Evolutionary conservation across 2,329 filamentous ascomycete genomes (phyloP).

Genomic region (Diaporthe sp.): DNA sequence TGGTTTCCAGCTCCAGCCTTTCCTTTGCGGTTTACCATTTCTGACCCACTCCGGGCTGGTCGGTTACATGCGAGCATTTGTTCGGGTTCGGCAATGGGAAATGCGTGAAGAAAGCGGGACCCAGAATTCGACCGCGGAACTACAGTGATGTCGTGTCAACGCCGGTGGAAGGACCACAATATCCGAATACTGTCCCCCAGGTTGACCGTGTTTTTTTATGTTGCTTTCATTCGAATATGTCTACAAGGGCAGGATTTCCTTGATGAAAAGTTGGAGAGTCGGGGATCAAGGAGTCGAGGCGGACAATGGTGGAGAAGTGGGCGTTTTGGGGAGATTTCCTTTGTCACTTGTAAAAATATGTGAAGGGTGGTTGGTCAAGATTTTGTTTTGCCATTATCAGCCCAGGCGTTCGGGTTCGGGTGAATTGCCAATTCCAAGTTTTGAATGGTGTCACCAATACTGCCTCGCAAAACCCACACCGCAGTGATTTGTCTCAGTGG

Average conservation of each 20-base stretch:
- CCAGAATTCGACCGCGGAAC: background rate
- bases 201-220: background rate
- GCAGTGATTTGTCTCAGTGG: background rate
- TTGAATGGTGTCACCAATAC: background rate
- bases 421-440: background rate
- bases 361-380: background rate
- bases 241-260: background rate
- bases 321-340: background rate
- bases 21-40: too few species aligned
- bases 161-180: background rate
- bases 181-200: background rate
- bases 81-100: background rate
- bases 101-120: background rate
- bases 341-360: conserved; percentile 22
- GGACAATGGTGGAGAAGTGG: background rate
- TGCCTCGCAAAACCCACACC: background rate
- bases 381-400: background rate
- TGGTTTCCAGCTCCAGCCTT: too few species aligned
- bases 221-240: background rate
- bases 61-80: background rate
- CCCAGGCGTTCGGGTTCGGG: conserved; percentile 10
- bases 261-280: background rate
- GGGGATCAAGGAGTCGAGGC: background rate
- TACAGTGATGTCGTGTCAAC: background rate
- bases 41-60: background rate